phyloP scores from a whole-genome alignment of 2,329 filamentous ascomycete genomes.

The Hypomyces rosellus region DNA sequence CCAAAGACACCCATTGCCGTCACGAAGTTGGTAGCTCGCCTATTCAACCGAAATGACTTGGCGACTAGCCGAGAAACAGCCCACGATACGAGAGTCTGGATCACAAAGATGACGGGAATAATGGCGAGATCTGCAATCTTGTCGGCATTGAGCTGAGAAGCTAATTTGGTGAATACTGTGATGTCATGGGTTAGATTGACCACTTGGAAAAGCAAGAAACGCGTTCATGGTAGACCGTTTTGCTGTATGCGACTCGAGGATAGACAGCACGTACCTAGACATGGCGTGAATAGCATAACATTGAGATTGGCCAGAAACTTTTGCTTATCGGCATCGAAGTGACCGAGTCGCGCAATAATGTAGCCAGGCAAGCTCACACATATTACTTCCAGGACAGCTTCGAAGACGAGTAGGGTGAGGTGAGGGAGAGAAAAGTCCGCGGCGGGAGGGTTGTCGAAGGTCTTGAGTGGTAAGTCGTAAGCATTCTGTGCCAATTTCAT shows the following conservation, averaged over 20 bases:
- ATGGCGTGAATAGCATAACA: constrained; percentile 92
- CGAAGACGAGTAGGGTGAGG: constrained; percentile 78
- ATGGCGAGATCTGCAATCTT: constrained; percentile 86
- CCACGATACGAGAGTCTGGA: constrained; percentile 86
- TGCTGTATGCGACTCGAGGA: no score
- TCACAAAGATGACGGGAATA: constrained; percentile 88
- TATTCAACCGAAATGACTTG: constrained; percentile 72
- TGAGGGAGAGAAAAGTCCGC: constrained; percentile 61
- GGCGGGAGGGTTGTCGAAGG: constrained; percentile 38
- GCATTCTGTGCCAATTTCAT: constrained; percentile 30
- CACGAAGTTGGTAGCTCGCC: constrained; percentile 86
- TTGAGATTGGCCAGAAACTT: constrained; percentile 97
- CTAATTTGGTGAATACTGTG: constrained; percentile 90
- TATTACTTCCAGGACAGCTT: constrained; percentile 90
- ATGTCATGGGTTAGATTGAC: background rate
- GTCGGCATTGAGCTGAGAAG: constrained; percentile 85
- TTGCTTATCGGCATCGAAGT: constrained; percentile 93
- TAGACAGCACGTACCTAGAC: constrained; percentile 64
- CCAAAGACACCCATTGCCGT: constrained; percentile 96
- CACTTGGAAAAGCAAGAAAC: background rate
- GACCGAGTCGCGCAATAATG: constrained; percentile 79
- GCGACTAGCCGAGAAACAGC: constrained; percentile 64
- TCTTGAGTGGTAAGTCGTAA: constrained; percentile 37
- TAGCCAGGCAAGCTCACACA: constrained; percentile 94
- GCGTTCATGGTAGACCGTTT: no score